phyloP scores from a whole-genome alignment of 345 rosid genomes.

The Ceriops zippeliana region DNA sequence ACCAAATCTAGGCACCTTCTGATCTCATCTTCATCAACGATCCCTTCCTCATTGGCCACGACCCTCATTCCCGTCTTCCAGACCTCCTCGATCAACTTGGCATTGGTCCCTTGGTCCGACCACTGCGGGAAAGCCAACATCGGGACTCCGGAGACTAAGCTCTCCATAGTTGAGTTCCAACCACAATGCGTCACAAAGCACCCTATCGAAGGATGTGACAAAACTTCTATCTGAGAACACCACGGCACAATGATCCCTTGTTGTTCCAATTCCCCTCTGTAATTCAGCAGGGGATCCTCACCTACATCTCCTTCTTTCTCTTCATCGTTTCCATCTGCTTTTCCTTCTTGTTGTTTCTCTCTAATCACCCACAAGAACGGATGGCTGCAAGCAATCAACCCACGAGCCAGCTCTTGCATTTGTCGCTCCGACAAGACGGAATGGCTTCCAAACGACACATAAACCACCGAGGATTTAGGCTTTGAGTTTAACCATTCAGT shows the following conservation, averaged over 20 bases:
- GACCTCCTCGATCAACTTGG: constrained; percentile 4
- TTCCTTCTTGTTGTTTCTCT: neutral
- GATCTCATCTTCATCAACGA: neutral
- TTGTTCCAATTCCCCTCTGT: neutral
- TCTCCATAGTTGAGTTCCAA: constrained; percentile 18
- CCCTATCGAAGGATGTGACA: neutral
- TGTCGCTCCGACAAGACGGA: constrained; percentile 39
- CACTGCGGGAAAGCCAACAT: constrained; percentile 17
- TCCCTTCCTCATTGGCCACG: neutral
- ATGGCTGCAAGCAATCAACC: constrained; percentile 24
- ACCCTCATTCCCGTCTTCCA: constrained; percentile 20
- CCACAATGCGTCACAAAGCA: constrained; percentile 18
- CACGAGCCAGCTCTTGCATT: constrained; percentile 42
- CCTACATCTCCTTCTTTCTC: constrained; percentile 24
- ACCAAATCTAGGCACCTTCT: neutral
- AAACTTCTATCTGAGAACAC: constrained; percentile 22
- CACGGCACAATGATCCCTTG: constrained; percentile 14
- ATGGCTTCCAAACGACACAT: constrained; percentile 56
- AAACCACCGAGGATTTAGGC: constrained; percentile 30
- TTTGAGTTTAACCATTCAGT: constrained; percentile 43
- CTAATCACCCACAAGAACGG: constrained; percentile 61
- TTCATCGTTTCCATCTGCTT: constrained; percentile 22
- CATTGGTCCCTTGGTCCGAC: constrained; percentile 15
- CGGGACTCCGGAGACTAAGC: constrained; percentile 11
- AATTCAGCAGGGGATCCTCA: neutral